Evolutionary conservation across 2,329 filamentous ascomycete species (phyloP).

Genomic region (Arachnomyces sp.): DNA sequence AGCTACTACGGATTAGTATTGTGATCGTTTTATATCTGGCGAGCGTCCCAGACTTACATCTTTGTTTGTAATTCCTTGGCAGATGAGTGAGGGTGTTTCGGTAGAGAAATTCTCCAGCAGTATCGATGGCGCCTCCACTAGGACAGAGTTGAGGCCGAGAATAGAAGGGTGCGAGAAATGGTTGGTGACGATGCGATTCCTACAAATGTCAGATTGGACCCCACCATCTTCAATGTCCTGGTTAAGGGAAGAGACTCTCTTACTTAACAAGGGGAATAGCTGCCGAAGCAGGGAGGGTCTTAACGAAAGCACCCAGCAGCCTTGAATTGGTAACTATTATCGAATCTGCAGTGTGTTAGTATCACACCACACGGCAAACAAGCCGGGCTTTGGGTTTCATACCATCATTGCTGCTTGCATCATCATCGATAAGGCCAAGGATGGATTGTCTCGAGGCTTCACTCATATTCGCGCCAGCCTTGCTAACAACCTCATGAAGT

Average conservation of each 20-base stretch:
- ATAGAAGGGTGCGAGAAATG: conserved; percentile 71
- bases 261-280: conserved; percentile 53
- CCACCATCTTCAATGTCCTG: background rate
- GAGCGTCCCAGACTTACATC: conserved; percentile 49
- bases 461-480: conserved; percentile 90
- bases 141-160: conserved; percentile 77
- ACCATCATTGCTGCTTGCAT: conserved; percentile 64
- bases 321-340: conserved; percentile 88
- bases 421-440: conserved; percentile 77
- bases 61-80: conserved; percentile 68
- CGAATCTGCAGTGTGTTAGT: conserved; percentile 35
- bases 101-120: conserved; percentile 62
- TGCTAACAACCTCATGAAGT: conserved; percentile 90
- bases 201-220: conserved; percentile 39
- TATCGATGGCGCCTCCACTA: conserved; percentile 67
- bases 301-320: conserved; percentile 80
- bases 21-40: background rate
- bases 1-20: conserved; percentile 41
- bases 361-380: background rate
- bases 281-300: conserved; percentile 67
- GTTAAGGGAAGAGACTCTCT: conserved; percentile 10
- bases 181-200: conserved; percentile 68
- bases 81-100: conserved; percentile 68
- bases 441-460: conserved; percentile 82
- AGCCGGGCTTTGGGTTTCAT: conserved; percentile 15